Percentiles rank a stretch among this genome's conserved stretches.
Evolutionary conservation across 2,329 filamentous ascomycete genomes (phyloP).

Genomic region (Fusarium succisae): DNA sequence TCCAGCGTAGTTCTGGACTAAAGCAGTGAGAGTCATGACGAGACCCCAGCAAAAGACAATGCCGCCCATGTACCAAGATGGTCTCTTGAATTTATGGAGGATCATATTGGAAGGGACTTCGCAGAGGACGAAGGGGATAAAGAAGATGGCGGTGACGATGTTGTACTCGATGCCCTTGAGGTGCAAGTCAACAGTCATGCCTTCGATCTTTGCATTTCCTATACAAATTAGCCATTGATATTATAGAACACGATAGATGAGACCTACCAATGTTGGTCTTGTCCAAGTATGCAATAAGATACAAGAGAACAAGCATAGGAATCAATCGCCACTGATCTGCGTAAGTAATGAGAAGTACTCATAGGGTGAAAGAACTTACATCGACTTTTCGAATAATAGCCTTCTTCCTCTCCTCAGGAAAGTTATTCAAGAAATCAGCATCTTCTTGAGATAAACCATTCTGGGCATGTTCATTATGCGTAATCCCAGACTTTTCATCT

Average conservation of each 20-base stretch:
- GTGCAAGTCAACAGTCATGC: constrained; percentile 39
- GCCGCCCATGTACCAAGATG: constrained; percentile 11
- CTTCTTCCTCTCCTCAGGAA: background rate
- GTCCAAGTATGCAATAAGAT: constrained; percentile 13
- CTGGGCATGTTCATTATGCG: constrained; percentile 35
- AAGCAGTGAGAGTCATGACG: constrained; percentile 4
- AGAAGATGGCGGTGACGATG: constrained; percentile 51
- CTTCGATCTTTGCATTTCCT: constrained; percentile 42
- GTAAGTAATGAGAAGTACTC: background rate
- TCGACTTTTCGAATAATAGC: constrained; percentile 5
- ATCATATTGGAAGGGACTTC: constrained; percentile 22
- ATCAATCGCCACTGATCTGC: background rate
- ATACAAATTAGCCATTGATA: background rate
- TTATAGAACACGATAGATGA: background rate
- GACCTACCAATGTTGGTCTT: constrained; percentile 8
- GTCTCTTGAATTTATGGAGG: constrained; percentile 9
- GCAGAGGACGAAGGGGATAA: constrained; percentile 22
- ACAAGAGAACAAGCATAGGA: constrained; percentile 16
- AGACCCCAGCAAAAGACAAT: constrained; percentile 14
- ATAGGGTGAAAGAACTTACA: background rate
- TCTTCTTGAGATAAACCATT: background rate
- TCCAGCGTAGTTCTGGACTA: constrained; percentile 12
- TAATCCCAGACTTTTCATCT: constrained; percentile 36
- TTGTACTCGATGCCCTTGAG: constrained; percentile 64
- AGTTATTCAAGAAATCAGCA: constrained; percentile 5